Conservation (phyloP, 495 filamentous ascomycete genomes). For the Neurospora sp. region DNA sequence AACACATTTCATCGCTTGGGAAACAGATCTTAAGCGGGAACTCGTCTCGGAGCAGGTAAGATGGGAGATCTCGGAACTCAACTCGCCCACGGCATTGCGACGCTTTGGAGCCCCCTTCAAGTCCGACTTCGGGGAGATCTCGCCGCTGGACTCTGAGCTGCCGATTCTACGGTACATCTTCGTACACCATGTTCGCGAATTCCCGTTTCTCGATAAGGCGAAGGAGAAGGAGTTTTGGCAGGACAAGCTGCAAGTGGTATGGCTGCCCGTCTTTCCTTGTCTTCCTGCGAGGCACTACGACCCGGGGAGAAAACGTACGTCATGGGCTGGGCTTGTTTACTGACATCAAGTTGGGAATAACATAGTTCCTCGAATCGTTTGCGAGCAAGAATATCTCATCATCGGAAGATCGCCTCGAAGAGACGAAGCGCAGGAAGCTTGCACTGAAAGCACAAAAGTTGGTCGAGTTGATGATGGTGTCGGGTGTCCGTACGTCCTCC, state of each 20-base stretch:
- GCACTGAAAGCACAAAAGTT: conserved; percentile 89
- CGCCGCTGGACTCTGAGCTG: conserved; percentile 86
- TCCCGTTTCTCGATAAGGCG: conserved; percentile 92
- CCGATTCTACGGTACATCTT: conserved; percentile 95
- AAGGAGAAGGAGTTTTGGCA: conserved; percentile 99
- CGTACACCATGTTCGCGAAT: conserved; percentile 94
- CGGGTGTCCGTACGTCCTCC: conserved; percentile 86
- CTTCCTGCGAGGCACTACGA: background rate
- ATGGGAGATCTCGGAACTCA: conserved; percentile 82
- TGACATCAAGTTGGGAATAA: conserved; percentile 3
- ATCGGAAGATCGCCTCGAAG: conserved; percentile 88
- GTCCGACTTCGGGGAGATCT: conserved; percentile 84
- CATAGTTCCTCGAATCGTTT: conserved; percentile 89
- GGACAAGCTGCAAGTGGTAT: conserved; percentile 88
- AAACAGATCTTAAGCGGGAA: conserved; percentile 85
- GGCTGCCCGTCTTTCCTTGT: conserved; percentile 22
- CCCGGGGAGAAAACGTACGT: background rate
- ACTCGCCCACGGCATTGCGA: conserved; percentile 86
- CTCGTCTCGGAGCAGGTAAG: conserved; percentile 82
- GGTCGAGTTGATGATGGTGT: conserved; percentile 98
- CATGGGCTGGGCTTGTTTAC: background rate
- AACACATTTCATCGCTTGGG: background rate
- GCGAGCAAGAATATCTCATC: conserved; percentile 97
- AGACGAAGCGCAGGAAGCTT: conserved; percentile 89
- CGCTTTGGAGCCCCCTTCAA: conserved; percentile 93